Base-by-base conservation (phyloP, 139 green algal species). In the Gonium pectorale region DNA sequence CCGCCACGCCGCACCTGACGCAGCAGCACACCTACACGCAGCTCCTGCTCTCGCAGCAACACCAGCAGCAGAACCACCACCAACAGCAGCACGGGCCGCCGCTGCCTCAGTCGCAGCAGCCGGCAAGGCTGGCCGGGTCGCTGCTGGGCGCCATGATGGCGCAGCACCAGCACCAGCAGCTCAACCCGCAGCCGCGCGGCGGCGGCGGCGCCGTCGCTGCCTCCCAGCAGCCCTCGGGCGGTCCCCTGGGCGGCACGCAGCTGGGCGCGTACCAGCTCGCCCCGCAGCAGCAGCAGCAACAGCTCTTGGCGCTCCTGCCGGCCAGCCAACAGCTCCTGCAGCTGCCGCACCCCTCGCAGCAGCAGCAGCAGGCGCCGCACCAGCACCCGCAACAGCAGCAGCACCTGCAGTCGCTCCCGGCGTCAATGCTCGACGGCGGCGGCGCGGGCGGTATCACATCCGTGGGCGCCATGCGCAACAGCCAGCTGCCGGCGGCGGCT, bases 1-100 rank as follows among this genome's bases (percentile, higher is more conserved):
- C 31, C 31, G 70, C 70, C 33, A 54, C 44, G 37, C 70, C 52
- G 17, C 64, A 79, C 70, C 70, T 66, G 35, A 67, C 51, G 52
- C 72, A 80, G 52, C 72, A 80, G 72, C 72, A n/a, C n/a, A n/a
- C n/a, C n/a, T n/a, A n/a, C n/a, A n/a, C n/a, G n/a, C n/a, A 54
- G 44, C 51, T 67, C 22, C 13, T 79, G 27, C n/a, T 79, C 35
- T 51, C 72, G 7, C 68, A 77, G 33, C 67, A 79, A 4, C 46
- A 40, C 2, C 43, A 78, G 7, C 69, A 78, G 4, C 69, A 78
- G 7, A n/a, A 63, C 2, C 69, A 64, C 3, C 69, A 63, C 27
- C n/a, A 78, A 13, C 29, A 19, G 13, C 29, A 41, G 2, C 35
- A 46, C 15, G 19, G 6, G 19, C 17, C n/a, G n/a, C 66, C 51